Base-by-base conservation (phyloP, 2,329 filamentous ascomycete genomes). In the Verticillium isaacii region DNA sequence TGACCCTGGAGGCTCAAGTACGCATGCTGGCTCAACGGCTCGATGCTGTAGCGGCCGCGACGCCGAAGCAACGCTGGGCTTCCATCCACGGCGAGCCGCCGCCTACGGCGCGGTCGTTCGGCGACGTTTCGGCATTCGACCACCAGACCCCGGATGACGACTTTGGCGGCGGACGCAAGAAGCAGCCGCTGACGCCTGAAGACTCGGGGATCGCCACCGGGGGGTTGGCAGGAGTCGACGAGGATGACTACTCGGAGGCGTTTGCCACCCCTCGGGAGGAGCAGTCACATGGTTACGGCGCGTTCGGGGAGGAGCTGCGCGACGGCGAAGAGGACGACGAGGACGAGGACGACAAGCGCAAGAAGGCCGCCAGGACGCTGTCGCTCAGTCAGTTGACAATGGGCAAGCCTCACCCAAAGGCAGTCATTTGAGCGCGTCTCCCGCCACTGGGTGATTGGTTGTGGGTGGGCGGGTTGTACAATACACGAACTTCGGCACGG, bases 351-450 rank as follows among this genome's bases (percentile, higher is more conserved):
- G 68, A 73, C 23, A 74, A 72, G 56, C 73, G 75, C 58, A 82
- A 83, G 64, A 85, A 78, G 70, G 85, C 87, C 1, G 85, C 85
- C 25, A 83, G 85, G 65, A 89, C 86, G 54, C 79, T 92, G 68
- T 90, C 85, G 32, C 77, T 89, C 12, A 85, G 85, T 63, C 84
- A 86, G 69, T 72, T 88, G 67, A 88, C 85, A 1, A 74, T 83
- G 66, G 76, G 74, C 52, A 77, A 75, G 66, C 29, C 45, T 37
- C 45, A 59, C 19, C 57, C 57, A 6, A 58, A 58, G 57, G 57
- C 57, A 7, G 57, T 58, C 23, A 58, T 58, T n/a, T 58, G 19
- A 58, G 15, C 14, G 57, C 15, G 55, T 19, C 32, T n/a, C 32
- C 23, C n/a, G 9, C 19, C 32, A 57, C 5, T 11, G 23, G 50